A percentile compares a stretch with the other conserved stretches of the same genome.
Conservation (phyloP, 73 alveolate species). For the Loxodes magnus region DNA sequence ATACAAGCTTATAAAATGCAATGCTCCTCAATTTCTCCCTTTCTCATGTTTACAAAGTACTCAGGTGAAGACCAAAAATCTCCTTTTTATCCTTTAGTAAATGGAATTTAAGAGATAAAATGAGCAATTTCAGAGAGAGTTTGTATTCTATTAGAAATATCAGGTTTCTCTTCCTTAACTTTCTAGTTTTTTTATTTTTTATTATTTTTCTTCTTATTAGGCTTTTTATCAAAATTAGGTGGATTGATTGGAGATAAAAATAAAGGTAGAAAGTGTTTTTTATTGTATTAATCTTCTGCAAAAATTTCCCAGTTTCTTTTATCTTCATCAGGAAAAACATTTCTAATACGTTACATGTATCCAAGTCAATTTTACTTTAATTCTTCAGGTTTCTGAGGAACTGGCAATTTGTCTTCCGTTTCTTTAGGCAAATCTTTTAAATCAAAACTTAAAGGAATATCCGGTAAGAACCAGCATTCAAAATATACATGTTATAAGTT, state of each 20-base stretch:
- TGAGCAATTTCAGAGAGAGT: conserved; percentile 18
- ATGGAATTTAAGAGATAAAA: conserved; percentile 8
- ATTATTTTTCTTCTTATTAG: no score
- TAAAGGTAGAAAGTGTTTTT: conserved; percentile 1
- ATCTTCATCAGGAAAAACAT: conserved; percentile 9
- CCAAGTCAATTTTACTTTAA: not conserved
- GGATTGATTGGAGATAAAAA: no score
- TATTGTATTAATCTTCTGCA: conserved; percentile 1
- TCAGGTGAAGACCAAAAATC: conserved; percentile 56
- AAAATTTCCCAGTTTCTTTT: conserved; percentile 1
- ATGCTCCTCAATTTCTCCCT: conserved; percentile 54
- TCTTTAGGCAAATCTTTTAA: conserved; percentile 11
- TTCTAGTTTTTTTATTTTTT: no score
- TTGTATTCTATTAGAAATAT: not conserved
- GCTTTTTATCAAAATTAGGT: no score
- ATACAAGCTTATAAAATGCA: conserved; percentile 43
- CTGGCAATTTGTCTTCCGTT: conserved; percentile 3
- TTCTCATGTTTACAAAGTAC: conserved; percentile 37
- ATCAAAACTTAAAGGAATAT: not conserved
- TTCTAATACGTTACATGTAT: not conserved
- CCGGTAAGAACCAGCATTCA: conserved; percentile 4
- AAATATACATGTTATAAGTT: not conserved
- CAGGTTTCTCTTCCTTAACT: not conserved
- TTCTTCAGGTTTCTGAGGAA: not conserved
- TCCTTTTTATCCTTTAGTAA: conserved; percentile 1